phyloP scores from a whole-genome alignment of 2,329 filamentous ascomycete species.

The Ophiostoma tasmaniense region DNA sequence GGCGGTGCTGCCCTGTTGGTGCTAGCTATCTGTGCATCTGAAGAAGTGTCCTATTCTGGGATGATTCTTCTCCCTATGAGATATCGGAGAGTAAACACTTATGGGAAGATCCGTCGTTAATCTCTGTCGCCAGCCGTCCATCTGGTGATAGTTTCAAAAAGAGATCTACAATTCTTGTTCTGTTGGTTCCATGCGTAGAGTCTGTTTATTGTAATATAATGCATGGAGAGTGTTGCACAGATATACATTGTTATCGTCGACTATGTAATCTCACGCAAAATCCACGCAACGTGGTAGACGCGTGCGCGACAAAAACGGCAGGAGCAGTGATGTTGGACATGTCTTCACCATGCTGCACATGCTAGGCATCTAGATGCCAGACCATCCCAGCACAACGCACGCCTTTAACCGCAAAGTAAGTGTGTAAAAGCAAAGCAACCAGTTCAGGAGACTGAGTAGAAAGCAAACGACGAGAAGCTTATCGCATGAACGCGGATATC shows the following conservation, averaged over 20 bases:
- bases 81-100: constrained; percentile 35
- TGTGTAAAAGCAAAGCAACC: neutral
- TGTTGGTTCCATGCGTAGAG: neutral
- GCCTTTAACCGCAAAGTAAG: too few relatives aligned
- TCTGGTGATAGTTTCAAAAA: constrained; percentile 49
- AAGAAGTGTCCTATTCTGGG: constrained; percentile 10
- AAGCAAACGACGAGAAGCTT: too few relatives aligned
- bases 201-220: neutral
- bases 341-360: too few relatives aligned
- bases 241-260: too few relatives aligned
- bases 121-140: constrained; percentile 42
- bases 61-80: constrained; percentile 19
- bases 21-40: neutral
- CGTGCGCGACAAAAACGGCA: neutral
- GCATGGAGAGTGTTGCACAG: neutral
- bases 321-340: neutral
- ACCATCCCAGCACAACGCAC: neutral
- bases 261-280: neutral
- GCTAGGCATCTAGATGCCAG: neutral
- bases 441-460: too few relatives aligned
- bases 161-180: constrained; percentile 44
- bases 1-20: constrained; percentile 21
- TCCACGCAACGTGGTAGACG: neutral
- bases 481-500: neutral
- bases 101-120: constrained; percentile 46